Base-by-base conservation (phyloP, 2,329 filamentous ascomycete species). In the Paradendryphiella salina region DNA sequence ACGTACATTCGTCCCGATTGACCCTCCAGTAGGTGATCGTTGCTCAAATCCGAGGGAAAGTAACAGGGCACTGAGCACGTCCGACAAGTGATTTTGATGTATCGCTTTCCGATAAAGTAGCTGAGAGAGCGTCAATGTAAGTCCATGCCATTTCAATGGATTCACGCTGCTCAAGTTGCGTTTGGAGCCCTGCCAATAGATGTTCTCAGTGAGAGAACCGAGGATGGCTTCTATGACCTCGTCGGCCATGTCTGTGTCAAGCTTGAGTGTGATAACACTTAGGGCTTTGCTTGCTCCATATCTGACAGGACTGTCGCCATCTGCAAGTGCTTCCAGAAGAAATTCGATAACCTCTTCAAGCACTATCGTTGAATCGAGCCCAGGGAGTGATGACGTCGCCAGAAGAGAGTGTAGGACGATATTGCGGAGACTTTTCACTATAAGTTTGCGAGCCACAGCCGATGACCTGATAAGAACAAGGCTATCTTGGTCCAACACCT, bases 251-350 rank as follows among this genome's bases (percentile, higher is more conserved):
- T 87, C 87, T 0, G 83, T 74, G 36, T 91, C 85, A 6, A 99
- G 76, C 59, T 88, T 92, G 42, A 95, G 77, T 0, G 92, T 87
- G 59, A 97, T 85, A 45, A 96, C 82, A 72, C 91, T 96, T 36
- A 97, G 82, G 3, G 91, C 89, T 75, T 99, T 99, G 71, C 91
- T 96, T 15, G 93, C 90, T 26, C 93, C 88, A 63, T 96, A 84
- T 31, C 94, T 82, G 10, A 99, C 92, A 0, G 91, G 90, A 0
- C 92, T 96, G 65, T 97, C 92, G 53, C 89, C 89, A 70, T 99
- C 94, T 1, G 85, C 85, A 1, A 97, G 77, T 10, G 82, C 81
- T 52, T 90, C 86, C 2, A 99, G 80, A 3, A 96, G 80, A 64
- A 89, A 85, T 46, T 91, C 88, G 60, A 99, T 90, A 4, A 88